These are phyloP conservation scores for Acephala macrosclerotiorum DNA, from an alignment of 2,329 filamentous ascomycete species.

Conservation along the genomic window DNA sequence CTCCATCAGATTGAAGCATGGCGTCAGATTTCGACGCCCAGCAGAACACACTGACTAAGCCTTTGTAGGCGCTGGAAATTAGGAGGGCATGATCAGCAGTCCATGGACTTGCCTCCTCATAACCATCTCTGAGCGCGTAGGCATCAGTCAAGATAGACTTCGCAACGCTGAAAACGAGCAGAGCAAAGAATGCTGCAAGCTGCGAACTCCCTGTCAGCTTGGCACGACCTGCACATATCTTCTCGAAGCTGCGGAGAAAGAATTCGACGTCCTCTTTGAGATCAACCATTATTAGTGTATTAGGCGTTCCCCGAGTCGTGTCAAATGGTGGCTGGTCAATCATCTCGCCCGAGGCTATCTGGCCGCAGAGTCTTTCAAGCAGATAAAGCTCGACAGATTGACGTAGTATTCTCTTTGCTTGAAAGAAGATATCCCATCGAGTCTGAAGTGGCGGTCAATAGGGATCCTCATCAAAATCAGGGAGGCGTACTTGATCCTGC, in stretches of 20 bases:
- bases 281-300: conserved; percentile 34
- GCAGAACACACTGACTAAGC: conserved; percentile 33
- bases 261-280: conserved; percentile 31
- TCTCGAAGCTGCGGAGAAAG: conserved; percentile 33
- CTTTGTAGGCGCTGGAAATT: conserved; percentile 35
- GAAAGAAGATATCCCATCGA: conserved; percentile 31
- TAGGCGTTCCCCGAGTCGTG: conserved; percentile 26
- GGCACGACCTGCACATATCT: conserved; percentile 28
- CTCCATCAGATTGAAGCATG: conserved; percentile 21
- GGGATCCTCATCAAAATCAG: neutral
- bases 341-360: conserved; percentile 31
- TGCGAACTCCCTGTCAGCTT: conserved; percentile 31
- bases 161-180: conserved; percentile 32
- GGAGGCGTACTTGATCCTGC: conserved; percentile 23
- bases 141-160: conserved; percentile 36
- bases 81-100: conserved; percentile 23
- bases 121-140: conserved; percentile 27
- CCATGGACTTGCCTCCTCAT: conserved; percentile 31
- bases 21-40: conserved; percentile 34
- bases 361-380: conserved; percentile 33
- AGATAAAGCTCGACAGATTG: conserved; percentile 37
- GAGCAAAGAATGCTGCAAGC: conserved; percentile 32
- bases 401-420: conserved; percentile 32
- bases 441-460: conserved; percentile 17
- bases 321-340: conserved; percentile 29